phyloP scores from a whole-genome alignment of 306 rosid species.

The Crotalaria pallida region DNA sequence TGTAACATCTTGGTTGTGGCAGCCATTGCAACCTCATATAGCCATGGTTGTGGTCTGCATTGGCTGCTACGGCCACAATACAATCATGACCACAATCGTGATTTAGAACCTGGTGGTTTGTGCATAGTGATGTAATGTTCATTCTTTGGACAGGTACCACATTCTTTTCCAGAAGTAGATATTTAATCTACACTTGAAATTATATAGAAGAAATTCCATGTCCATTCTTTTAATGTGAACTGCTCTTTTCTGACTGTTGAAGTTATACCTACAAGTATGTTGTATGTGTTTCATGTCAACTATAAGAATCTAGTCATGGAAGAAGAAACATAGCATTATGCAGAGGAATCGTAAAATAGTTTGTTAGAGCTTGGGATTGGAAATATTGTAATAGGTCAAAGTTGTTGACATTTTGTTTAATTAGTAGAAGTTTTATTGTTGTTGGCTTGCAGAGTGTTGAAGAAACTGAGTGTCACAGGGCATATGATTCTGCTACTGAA shows the following conservation, averaged over 20 bases:
- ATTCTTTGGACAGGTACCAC: neutral
- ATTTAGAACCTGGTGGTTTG: too few relatives aligned
- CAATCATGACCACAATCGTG: too few relatives aligned
- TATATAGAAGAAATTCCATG: slow-evolving; percentile 1
- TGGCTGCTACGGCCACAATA: too few relatives aligned
- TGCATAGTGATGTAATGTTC: neutral
- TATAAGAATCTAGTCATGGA: neutral
- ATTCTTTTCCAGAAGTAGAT: neutral
- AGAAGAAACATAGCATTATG: neutral
- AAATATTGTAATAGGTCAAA: neutral
- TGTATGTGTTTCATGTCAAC: neutral
- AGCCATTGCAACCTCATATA: too few relatives aligned
- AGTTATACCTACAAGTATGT: neutral
- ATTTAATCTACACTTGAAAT: neutral
- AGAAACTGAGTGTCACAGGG: slow-evolving; percentile 86
- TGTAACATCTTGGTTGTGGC: too few relatives aligned
- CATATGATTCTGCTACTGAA: slow-evolving; percentile 73
- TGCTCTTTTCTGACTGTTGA: neutral
- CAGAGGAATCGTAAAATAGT: neutral
- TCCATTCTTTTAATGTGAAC: neutral
- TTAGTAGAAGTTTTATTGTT: slow-evolving; percentile 4
- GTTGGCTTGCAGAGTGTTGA: slow-evolving; percentile 73
- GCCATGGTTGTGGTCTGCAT: too few relatives aligned
- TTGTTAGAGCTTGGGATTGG: neutral
- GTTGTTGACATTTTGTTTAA: neutral